Evolutionary conservation across 2,329 filamentous ascomycete species (phyloP).

Genomic region (Phialemoniopsis sp.): DNA sequence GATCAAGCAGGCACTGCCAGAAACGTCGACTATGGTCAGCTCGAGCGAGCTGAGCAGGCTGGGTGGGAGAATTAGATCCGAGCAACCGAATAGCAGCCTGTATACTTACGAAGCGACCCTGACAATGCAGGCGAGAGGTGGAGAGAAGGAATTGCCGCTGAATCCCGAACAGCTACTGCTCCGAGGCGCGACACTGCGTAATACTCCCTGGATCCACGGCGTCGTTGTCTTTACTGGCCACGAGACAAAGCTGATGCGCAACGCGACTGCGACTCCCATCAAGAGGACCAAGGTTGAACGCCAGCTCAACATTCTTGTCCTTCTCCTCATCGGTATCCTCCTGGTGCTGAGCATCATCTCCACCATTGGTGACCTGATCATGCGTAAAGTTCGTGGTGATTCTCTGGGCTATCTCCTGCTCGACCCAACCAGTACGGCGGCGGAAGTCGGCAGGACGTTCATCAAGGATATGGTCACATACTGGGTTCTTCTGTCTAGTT

Average conservation of each 20-base stretch:
- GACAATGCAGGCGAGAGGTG: slow-evolving; percentile 84
- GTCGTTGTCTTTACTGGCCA: slow-evolving; percentile 96
- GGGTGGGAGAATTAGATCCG: slow-evolving; percentile 82
- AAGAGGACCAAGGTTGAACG: slow-evolving; percentile 95
- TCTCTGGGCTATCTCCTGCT: slow-evolving; percentile 73
- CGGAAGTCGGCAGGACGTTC: slow-evolving; percentile 68
- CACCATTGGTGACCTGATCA: slow-evolving; percentile 84
- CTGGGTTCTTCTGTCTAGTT: slow-evolving; percentile 94
- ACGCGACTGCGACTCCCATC: slow-evolving; percentile 94
- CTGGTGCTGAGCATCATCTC: slow-evolving; percentile 82
- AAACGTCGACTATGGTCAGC: slow-evolving; percentile 85
- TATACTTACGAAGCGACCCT: slow-evolving; percentile 98
- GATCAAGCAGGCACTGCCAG: slow-evolving; percentile 95
- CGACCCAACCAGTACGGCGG: slow-evolving; percentile 49
- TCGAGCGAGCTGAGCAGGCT: slow-evolving; percentile 80
- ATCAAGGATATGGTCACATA: slow-evolving; percentile 95
- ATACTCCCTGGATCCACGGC: slow-evolving; percentile 96
- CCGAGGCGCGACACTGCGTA: slow-evolving; percentile 87
- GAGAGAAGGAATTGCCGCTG: slow-evolving; percentile 86
- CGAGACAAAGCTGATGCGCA: slow-evolving; percentile 98
- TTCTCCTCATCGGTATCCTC: slow-evolving; percentile 83
- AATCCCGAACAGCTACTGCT: slow-evolving; percentile 91
- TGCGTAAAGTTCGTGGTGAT: slow-evolving; percentile 58
- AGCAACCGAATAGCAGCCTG: slow-evolving; percentile 96
- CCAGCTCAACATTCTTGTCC: slow-evolving; percentile 88